Conservation (phyloP, 768 basidiomycete species). For the Brasilioporus rufonigricans region DNA sequence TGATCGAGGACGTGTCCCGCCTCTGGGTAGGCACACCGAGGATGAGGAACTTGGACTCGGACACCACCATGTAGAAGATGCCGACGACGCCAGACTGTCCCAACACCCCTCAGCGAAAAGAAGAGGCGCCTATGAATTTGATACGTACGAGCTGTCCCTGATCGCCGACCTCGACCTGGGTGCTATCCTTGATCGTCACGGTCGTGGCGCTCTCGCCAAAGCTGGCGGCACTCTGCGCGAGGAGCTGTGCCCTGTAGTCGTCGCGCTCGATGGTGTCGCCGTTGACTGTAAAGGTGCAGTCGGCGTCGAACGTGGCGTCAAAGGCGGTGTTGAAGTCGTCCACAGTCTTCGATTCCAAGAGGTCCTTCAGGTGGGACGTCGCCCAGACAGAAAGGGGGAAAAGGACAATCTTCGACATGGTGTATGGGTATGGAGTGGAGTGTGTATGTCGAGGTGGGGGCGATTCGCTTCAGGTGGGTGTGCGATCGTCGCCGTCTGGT, state of each 20-base stretch:
- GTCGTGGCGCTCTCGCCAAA: constrained; percentile 8
- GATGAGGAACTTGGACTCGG: constrained; percentile 34
- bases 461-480: too few relatives aligned
- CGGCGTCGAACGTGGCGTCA: constrained; percentile 38
- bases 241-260: constrained; percentile 39
- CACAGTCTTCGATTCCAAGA: constrained; percentile 39
- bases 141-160: constrained; percentile 29
- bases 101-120: not conserved
- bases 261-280: constrained; percentile 37
- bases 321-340: constrained; percentile 37
- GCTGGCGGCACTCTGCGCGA: constrained; percentile 25
- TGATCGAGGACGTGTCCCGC: constrained; percentile 36
- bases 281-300: constrained; percentile 41
- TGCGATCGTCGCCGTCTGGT: not conserved
- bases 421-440: too few relatives aligned
- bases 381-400: constrained; percentile 44
- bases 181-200: constrained; percentile 27
- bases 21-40: constrained; percentile 33
- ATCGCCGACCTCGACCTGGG: constrained; percentile 25
- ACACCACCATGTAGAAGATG: constrained; percentile 37
- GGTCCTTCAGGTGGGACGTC: constrained; percentile 35
- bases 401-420: constrained; percentile 35
- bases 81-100: constrained; percentile 30
- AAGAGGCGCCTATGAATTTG: too few relatives aligned
- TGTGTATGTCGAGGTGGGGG: too few relatives aligned